phyloP scores from a whole-genome alignment of 2,329 filamentous ascomycete species.

The Fusarium annulatum region DNA sequence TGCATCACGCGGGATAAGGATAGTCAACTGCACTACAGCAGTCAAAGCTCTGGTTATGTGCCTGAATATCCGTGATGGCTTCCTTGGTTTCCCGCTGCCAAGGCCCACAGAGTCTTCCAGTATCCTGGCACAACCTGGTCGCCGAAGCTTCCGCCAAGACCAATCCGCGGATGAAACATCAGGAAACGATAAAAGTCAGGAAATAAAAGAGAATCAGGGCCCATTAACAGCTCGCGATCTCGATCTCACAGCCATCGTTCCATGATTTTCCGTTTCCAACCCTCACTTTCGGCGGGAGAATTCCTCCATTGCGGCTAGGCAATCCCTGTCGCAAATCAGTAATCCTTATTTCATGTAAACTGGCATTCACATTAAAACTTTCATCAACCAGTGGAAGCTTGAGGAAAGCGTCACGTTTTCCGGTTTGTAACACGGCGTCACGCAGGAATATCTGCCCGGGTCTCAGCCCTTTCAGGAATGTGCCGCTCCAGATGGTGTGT shows the following conservation, averaged over 20 bases:
- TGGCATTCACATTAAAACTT: neutral
- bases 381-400: slow-evolving; percentile 4
- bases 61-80: slow-evolving; percentile 30
- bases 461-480: slow-evolving; percentile 26
- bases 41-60: slow-evolving; percentile 12
- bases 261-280: slow-evolving; percentile 12
- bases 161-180: slow-evolving; percentile 12
- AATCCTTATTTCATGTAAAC: slow-evolving; percentile 17
- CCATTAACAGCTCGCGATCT: slow-evolving; percentile 25
- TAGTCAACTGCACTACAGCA: neutral
- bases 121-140: slow-evolving; percentile 28
- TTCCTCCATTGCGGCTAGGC: slow-evolving; percentile 4
- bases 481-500: slow-evolving; percentile 38
- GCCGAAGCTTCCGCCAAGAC: slow-evolving; percentile 41
- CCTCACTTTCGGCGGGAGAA: slow-evolving; percentile 17
- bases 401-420: slow-evolving; percentile 28
- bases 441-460: slow-evolving; percentile 22
- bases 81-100: slow-evolving; percentile 33
- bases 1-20: slow-evolving; percentile 11
- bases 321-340: slow-evolving; percentile 27
- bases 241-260: slow-evolving; percentile 34
- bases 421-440: slow-evolving; percentile 27
- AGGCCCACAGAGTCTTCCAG: slow-evolving; percentile 37
- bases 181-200: slow-evolving; percentile 2
- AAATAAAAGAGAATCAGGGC: neutral